Evolutionary conservation across 2,329 filamentous ascomycete genomes (phyloP).

Genomic region (Aotearoamyces nothofagi): DNA sequence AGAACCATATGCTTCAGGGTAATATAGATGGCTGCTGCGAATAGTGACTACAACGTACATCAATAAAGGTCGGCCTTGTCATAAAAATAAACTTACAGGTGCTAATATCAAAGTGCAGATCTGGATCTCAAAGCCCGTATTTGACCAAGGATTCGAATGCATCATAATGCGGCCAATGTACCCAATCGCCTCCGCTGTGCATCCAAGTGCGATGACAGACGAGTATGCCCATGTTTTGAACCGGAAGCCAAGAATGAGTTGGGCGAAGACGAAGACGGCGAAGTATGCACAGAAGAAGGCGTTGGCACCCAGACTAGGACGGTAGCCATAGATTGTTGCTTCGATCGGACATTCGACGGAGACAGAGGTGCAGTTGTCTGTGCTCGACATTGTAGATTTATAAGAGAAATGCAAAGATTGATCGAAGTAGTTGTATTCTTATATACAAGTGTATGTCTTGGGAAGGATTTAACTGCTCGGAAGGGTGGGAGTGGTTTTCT

Average conservation of each 20-base stretch:
- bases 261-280: slow-evolving; percentile 25
- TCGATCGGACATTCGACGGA: too few relatives aligned
- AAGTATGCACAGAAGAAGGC: slow-evolving; percentile 36
- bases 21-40: slow-evolving; percentile 49
- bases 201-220: slow-evolving; percentile 30
- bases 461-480: too few relatives aligned
- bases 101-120: too few relatives aligned
- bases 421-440: too few relatives aligned
- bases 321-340: slow-evolving; percentile 34
- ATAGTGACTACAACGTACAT: too few relatives aligned
- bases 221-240: slow-evolving; percentile 41
- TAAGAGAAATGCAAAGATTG: too few relatives aligned
- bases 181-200: slow-evolving; percentile 35
- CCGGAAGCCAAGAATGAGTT: slow-evolving; percentile 28
- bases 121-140: slow-evolving; percentile 38
- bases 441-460: too few relatives aligned
- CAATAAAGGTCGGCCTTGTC: too few relatives aligned
- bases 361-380: too few relatives aligned
- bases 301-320: slow-evolving; percentile 39
- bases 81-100: too few relatives aligned
- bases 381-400: too few relatives aligned
- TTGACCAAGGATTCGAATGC: slow-evolving; percentile 36
- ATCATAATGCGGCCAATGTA: slow-evolving; percentile 37
- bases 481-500: too few relatives aligned
- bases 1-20: slow-evolving; percentile 39